Evolutionary conservation across 176 grass and related monocot species (phyloP), one percentile per base, ranked within the genome.

Genomic region (Elaeis guineensis): DNA sequence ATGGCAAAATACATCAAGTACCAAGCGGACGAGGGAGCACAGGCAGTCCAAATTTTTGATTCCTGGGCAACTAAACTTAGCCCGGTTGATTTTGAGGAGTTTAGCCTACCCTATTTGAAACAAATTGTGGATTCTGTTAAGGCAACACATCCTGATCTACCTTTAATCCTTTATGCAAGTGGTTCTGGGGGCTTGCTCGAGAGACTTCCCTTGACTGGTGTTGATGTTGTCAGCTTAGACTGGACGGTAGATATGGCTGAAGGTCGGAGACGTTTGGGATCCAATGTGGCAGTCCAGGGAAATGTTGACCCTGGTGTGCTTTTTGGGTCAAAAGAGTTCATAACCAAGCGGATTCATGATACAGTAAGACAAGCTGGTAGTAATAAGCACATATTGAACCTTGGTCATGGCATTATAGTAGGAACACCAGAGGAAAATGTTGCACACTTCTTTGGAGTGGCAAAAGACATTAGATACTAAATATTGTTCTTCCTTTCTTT

Each of bases 171-270:
- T 9, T 97, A 97, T 72, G 92, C 92, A 62, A 91, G 87, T 79
- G 92, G 92, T 50, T 91, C 92, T 39, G 92, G 92, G 51, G 92
- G 92, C 32, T 78, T 97, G 52, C 55, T 97, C 48, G 92, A 97
- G 76, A 79, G 92, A 63, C 81, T 91, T 72, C 81, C 86, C 19
- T 81, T 79, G 58, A 85, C 87, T 26, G 84, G 87, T 48, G 87
- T 88, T 21, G 87, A 97, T 72, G 92, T 97, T 64, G 87, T 97
- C 15, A 97, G 87, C 66, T 84, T 97, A 71, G 92, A 91, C 70
- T 97, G 92, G 92, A 91, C 84, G 0, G 92, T 97, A 26, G 92
- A 97, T 72, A 97, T 97, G 87, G 92, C 83, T 49, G 92, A 97
- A 70, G 92, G 92, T 3, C 78, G 92, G 52, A 83, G 49, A 84